phyloP scores from a whole-genome alignment of 768 basidiomycete genomes.

The Phlegmacium glaucopus region DNA sequence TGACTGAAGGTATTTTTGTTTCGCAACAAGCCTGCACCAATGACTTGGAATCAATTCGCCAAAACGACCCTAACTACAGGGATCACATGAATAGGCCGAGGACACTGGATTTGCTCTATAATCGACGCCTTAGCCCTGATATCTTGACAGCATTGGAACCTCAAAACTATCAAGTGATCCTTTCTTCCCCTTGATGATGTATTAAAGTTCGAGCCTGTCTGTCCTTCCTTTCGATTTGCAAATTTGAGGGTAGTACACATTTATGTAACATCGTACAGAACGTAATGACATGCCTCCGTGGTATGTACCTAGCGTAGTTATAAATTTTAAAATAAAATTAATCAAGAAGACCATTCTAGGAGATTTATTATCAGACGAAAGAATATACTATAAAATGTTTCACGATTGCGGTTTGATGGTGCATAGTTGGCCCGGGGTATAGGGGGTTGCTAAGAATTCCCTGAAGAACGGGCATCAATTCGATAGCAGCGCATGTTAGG shows the following conservation, averaged over 20 bases:
- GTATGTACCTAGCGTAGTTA: background rate
- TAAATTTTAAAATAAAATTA: constrained; percentile 3
- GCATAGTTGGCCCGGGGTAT: constrained; percentile 3
- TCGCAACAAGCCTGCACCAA: no score
- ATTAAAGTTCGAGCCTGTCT: background rate
- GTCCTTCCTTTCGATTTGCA: no score
- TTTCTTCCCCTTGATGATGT: background rate
- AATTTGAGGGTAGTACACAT: no score
- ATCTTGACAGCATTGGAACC: constrained; percentile 5
- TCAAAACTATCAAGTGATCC: constrained; percentile 9
- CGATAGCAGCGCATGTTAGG: constrained; percentile 54
- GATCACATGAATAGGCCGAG: no score
- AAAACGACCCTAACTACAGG: no score
- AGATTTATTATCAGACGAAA: no score
- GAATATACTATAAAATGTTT: no score
- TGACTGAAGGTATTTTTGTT: no score
- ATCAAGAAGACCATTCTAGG: constrained; percentile 1
- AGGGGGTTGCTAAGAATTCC: constrained; percentile 30
- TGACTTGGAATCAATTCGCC: no score
- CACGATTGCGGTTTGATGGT: no score
- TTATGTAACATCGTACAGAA: background rate
- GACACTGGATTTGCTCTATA: background rate
- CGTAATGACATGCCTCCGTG: background rate
- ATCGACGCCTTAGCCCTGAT: constrained; percentile 8
- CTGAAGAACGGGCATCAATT: constrained; percentile 41